Evolutionary conservation across 768 basidiomycete species (phyloP), one percentile per base, ranked within the genome.

Genomic region (Leccinum broughii): DNA sequence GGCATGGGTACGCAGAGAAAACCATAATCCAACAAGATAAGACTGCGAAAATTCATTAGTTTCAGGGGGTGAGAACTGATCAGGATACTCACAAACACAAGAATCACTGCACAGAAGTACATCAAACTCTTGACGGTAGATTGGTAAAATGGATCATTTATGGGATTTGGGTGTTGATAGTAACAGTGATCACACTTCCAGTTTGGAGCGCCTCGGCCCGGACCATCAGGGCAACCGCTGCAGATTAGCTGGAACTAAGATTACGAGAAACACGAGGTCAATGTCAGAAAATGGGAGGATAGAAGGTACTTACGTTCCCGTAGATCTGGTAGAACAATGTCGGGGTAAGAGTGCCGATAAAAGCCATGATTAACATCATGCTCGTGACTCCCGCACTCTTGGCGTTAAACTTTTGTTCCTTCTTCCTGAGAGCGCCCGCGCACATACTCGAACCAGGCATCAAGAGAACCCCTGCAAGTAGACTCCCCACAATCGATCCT

Each of bases 301-400:
- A 52, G 32, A 54, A 34, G 49, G 58, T 17, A 83, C 93, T 76
- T 69, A 98, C 96, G 64, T 92, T 94, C 55, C 97, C 97, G 73
- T 96, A 99, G 10, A 90, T 95, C 74, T 98, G 95, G 76, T 99
- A 99, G 75, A 99, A 99, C 70, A 99, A 72, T 1, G 97, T 98
- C 3, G 97, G 97, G 0, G 94, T 86, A 59, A 99, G 79, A 2
- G 92, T 93, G 13, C 97, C 97, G 62, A 99, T 96, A 72, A 99
- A 93, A 13, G 97, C 97, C 96, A 98, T 98, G 77, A 99, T 98
- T 72, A 99, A 75, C 93, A 99, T 96, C 80, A 97, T 97, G 72
- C 95, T 97, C 0, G 97, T 99, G 15, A 99, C 97, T 39, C 97
- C 93, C 6, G 97, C 97, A 68, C 92, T 94, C 79, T 93, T 98